phyloP scores from a whole-genome alignment of 495 filamentous ascomycete species.

The Hypomontagnella submonticulosa region DNA sequence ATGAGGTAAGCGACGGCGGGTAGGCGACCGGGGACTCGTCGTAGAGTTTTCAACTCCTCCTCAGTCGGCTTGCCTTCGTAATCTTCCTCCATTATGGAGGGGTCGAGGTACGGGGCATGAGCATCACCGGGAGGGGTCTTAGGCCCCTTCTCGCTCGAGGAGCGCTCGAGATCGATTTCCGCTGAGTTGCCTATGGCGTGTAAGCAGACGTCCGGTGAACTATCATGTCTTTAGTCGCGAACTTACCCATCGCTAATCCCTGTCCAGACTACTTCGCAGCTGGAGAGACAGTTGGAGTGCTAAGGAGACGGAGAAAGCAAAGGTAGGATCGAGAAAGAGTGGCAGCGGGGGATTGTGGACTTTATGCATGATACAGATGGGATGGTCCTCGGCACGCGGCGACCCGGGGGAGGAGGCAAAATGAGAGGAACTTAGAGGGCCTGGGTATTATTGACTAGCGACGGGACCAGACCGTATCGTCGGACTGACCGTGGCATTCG shows the following conservation, averaged over 20 bases:
- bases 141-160: conserved; percentile 38
- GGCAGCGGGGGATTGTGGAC: conserved; percentile 28
- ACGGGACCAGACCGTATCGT: conserved; percentile 25
- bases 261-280: conserved; percentile 20
- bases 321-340: conserved; percentile 26
- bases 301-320: conserved; percentile 21
- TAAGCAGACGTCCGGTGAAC: conserved; percentile 13
- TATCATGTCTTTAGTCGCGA: not conserved
- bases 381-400: conserved; percentile 23
- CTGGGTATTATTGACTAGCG: conserved; percentile 16
- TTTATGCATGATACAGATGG: conserved; percentile 33
- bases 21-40: conserved; percentile 65
- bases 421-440: conserved; percentile 9
- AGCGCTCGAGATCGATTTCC: conserved; percentile 22
- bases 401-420: conserved; percentile 23
- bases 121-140: conserved; percentile 41
- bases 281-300: conserved; percentile 18
- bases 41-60: conserved; percentile 65
- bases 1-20: conserved; percentile 65
- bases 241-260: conserved; percentile 41
- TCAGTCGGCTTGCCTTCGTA: conserved; percentile 66
- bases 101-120: conserved; percentile 46
- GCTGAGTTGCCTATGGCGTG: conserved; percentile 15
- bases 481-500: conserved; percentile 37
- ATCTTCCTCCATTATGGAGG: conserved; percentile 50